Evolutionary conservation across 192 early-diverging fungal species (phyloP).

Genomic region (Rhizophagus sp.): DNA sequence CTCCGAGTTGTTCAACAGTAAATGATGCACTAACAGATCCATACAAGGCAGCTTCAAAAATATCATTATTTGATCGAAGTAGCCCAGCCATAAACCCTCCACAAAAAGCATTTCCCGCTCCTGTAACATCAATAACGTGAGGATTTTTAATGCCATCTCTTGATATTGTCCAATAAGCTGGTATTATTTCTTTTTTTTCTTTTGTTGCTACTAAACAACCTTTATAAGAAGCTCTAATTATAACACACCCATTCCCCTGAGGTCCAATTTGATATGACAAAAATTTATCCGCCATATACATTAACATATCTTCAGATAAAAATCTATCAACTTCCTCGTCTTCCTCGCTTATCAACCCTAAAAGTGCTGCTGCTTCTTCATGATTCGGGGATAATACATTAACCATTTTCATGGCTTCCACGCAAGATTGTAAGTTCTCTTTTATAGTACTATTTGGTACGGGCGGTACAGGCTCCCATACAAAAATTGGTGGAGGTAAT

Average conservation of each 20-base stretch:
- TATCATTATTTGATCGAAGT: constrained; percentile 35
- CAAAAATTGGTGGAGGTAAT: constrained; percentile 31
- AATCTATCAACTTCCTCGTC: constrained; percentile 19
- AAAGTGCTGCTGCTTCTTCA: constrained; percentile 43
- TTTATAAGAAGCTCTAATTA: constrained; percentile 39
- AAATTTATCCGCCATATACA: constrained; percentile 32
- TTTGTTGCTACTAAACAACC: constrained; percentile 31
- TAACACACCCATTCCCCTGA: constrained; percentile 34
- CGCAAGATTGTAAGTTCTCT: constrained; percentile 28
- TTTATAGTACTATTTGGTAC: constrained; percentile 36
- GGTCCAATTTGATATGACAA: constrained; percentile 14
- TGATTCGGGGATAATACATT: constrained; percentile 48
- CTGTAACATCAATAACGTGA: constrained; percentile 42
- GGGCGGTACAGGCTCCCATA: constrained; percentile 53
- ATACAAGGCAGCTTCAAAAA: constrained; percentile 38
- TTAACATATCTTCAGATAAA: constrained; percentile 7
- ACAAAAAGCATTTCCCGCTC: constrained; percentile 51
- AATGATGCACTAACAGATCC: constrained; percentile 44
- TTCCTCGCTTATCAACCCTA: constrained; percentile 28
- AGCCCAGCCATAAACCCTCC: constrained; percentile 43
- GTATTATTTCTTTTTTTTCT: constrained; percentile 28
- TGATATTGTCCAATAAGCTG: constrained; percentile 40
- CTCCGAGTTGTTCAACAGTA: constrained; percentile 45
- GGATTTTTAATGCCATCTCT: background rate
- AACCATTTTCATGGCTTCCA: constrained; percentile 30